These are phyloP conservation scores for Panus rudis DNA, from an alignment of 768 basidiomycete species.

Conservation along the genomic window DNA sequence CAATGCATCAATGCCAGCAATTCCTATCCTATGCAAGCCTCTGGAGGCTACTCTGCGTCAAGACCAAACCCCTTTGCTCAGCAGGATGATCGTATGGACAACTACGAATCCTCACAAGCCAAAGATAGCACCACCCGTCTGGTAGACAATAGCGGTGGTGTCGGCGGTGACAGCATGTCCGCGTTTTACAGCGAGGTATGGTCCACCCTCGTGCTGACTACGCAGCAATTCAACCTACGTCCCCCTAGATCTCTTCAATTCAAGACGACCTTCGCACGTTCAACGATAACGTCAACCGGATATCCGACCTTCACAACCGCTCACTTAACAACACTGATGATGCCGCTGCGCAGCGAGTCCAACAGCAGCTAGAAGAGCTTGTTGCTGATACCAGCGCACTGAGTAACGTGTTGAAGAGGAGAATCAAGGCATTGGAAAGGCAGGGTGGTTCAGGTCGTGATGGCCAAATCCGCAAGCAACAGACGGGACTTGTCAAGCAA, in stretches of 20 bases:
- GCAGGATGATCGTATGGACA: conserved; percentile 49
- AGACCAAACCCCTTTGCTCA: conserved; percentile 56
- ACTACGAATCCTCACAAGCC: conserved; percentile 72
- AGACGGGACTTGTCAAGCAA: conserved; percentile 48
- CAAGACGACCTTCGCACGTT: conserved; percentile 39
- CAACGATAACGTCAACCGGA: conserved; percentile 37
- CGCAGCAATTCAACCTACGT: background rate
- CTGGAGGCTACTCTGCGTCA: conserved; percentile 9
- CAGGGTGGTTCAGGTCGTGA: conserved; percentile 34
- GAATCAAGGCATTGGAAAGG: conserved; percentile 50
- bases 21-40: conserved; percentile 63
- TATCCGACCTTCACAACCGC: conserved; percentile 44
- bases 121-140: conserved; percentile 51
- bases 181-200: conserved; percentile 70
- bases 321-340: conserved; percentile 45
- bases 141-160: too few species aligned
- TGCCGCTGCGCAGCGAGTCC: conserved; percentile 31
- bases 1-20: conserved; percentile 29
- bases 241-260: conserved; percentile 37
- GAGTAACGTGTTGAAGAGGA: conserved; percentile 47
- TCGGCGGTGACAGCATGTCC: conserved; percentile 49
- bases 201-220: conserved; percentile 1
- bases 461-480: conserved; percentile 40
- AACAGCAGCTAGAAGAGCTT: conserved; percentile 48
- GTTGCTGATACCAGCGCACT: conserved; percentile 53